phyloP scores from a whole-genome alignment of 2,329 filamentous ascomycete species.

The Talaromyces sp. region DNA sequence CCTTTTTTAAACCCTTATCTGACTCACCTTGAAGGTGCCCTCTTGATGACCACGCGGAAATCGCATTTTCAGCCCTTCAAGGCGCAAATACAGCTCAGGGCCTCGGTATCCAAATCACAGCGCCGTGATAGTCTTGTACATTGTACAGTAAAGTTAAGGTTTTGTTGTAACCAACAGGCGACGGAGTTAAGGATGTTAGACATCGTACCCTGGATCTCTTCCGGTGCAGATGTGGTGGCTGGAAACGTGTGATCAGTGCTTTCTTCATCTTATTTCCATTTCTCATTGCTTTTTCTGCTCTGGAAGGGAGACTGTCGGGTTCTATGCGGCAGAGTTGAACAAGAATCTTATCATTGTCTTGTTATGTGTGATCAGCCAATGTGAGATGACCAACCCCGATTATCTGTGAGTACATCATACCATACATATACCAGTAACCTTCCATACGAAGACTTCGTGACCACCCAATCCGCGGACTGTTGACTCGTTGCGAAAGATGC shows the following conservation, averaged over 20 bases:
- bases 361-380: background rate
- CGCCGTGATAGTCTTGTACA: background rate
- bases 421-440: background rate
- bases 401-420: background rate
- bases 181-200: background rate
- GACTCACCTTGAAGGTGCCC: background rate
- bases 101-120: background rate
- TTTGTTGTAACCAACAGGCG: background rate
- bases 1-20: background rate
- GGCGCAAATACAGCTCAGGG: background rate
- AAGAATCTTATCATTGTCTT: background rate
- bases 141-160: background rate
- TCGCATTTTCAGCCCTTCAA: background rate
- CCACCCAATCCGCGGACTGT: background rate
- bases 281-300: background rate
- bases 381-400: background rate
- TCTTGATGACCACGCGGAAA: background rate
- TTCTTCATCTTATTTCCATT: background rate
- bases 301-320: background rate
- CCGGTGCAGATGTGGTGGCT: background rate
- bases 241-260: constrained; percentile 9
- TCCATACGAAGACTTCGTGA: background rate
- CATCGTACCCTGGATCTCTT: background rate
- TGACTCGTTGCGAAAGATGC: background rate
- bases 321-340: background rate